Evolutionary conservation across 169 alveolate species (phyloP).

Genomic region (Perkinsus chesapeaki): DNA sequence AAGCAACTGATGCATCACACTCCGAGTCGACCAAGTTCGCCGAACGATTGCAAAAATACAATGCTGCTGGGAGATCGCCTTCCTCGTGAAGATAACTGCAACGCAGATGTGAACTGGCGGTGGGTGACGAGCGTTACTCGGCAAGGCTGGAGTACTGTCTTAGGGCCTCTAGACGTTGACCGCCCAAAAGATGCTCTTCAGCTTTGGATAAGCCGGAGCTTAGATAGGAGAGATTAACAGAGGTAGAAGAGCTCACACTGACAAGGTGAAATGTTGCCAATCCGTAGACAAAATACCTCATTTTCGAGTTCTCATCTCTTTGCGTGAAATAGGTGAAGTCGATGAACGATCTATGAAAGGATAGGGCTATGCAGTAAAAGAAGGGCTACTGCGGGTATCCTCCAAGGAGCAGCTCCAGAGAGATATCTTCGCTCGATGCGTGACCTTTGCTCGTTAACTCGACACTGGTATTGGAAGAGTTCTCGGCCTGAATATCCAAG

Average conservation of each 20-base stretch:
- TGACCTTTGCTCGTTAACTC: neutral
- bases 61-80: neutral
- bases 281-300: neutral
- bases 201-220: neutral
- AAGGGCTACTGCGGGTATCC: neutral
- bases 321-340: neutral
- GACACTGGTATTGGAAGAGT: too few species aligned
- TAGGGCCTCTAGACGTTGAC: neutral
- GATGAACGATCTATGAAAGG: neutral
- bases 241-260: too few species aligned
- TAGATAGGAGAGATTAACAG: neutral
- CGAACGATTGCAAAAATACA: neutral
- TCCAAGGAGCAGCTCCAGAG: neutral
- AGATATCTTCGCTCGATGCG: neutral
- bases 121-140: neutral
- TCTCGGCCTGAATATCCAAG: too few species aligned
- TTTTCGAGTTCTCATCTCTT: neutral
- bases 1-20: neutral
- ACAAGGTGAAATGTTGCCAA: too few species aligned
- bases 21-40: neutral
- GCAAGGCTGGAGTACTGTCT: neutral
- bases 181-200: neutral
- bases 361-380: neutral
- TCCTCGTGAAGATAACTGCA: neutral
- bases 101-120: neutral